These are phyloP conservation scores for grape (Vitis vinifera) DNA, from an alignment of 164 flowering plant species.

Conservation along the genomic window DNA sequence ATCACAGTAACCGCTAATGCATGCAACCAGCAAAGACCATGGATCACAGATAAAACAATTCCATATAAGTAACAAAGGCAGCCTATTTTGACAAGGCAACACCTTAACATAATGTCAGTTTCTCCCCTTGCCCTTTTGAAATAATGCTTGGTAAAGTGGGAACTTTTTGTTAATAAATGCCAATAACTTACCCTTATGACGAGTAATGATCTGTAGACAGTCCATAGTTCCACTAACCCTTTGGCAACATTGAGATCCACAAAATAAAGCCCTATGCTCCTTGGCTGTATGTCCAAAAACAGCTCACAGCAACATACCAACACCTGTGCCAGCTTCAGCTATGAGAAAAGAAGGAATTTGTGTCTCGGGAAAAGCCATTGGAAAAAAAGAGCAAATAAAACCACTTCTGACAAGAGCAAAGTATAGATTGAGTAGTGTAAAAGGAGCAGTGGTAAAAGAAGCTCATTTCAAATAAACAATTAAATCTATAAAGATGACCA, in stretches of 20 bases:
- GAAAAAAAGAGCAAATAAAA: background rate
- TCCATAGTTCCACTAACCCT: slow-evolving; percentile 49
- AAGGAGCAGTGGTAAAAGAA: background rate
- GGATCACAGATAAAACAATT: background rate
- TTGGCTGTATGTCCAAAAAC: background rate
- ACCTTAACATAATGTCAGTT: background rate
- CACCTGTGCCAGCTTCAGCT: slow-evolving; percentile 11
- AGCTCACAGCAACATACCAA: slow-evolving; percentile 6
- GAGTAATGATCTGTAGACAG: slow-evolving; percentile 17
- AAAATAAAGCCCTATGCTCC: slow-evolving; percentile 2
- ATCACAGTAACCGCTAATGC: background rate
- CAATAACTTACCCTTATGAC: slow-evolving; percentile 34
- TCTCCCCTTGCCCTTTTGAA: background rate
- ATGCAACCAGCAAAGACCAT: no score
- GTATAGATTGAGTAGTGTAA: background rate
- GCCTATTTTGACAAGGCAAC: background rate
- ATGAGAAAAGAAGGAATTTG: background rate
- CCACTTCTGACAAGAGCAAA: background rate
- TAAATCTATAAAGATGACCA: background rate
- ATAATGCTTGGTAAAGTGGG: no score
- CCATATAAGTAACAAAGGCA: background rate
- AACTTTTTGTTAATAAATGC: background rate
- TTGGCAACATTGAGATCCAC: slow-evolving; percentile 39
- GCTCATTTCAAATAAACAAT: background rate
- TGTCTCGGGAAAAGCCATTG: background rate